Base-by-base conservation (phyloP, 2,329 filamentous ascomycete species). In the Botryosphaeria agaves region DNA sequence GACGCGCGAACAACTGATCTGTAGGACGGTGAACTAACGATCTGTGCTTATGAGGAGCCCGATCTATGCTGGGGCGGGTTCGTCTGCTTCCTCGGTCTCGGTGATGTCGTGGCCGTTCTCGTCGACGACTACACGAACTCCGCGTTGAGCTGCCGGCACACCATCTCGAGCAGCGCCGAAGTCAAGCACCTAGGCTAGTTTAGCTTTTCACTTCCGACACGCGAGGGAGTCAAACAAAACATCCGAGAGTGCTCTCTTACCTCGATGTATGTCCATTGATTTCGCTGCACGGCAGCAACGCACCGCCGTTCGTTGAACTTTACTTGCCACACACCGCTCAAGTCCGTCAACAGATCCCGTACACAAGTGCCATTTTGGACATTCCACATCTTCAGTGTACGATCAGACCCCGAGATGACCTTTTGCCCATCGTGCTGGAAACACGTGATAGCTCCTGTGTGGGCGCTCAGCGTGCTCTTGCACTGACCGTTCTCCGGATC, bases 361-460 rank as follows among this genome's bases (percentile, higher is more conserved):
- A 93, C 74, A 50, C 84, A 94, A 44, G 94, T 80, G 29, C 89
- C 89, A 2, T 77, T 92, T 44, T 75, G 72, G 29, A 94, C 79
- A 47, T 98, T 83, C 89, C 89, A 98, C 82, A 98, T 91, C 62
- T 98, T 98, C 39, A 98, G 64, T 3, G 83, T 94, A 45, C 87
- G 76, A 52, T 98, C 89, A 35, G 83, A 93, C 32, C 89, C 89
- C 24, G 82, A 92, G 34, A 98, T 93, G 19, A 98, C 85, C 50
- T 98, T 98, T 41, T 85, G 79, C 0, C 78, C 83, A 48, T 98
- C 89, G 44, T 98, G 89, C 54, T 98, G 89, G 55, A 98, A 98
- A 53, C 89, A 98, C 4, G 89, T 98, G 39, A 98, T 98, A 14
- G 89, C 89, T 20, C 87, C 89, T 0, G 87, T 95, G 46, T 98